Evolutionary conservation across 2,329 filamentous ascomycete species (phyloP).

Genomic region (Botrytis fragariae): DNA sequence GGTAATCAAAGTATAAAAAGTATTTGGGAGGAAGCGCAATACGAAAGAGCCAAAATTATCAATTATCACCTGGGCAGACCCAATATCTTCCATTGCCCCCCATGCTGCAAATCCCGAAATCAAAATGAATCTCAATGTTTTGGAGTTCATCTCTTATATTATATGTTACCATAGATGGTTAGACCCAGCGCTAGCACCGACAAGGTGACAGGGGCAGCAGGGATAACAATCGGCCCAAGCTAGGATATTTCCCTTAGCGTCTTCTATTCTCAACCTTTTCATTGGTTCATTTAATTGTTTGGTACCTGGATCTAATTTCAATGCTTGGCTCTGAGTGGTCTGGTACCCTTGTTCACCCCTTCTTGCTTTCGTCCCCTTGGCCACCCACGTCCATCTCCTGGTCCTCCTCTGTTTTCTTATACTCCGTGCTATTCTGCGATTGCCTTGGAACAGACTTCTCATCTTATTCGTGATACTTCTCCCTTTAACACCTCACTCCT

Average conservation of each 20-base stretch:
- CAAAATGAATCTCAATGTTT: slow-evolving; percentile 11
- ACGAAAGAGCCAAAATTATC: too few species aligned
- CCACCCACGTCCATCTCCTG: slow-evolving; percentile 4
- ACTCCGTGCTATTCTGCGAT: not conserved
- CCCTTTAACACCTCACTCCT: not conserved
- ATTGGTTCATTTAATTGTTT: not conserved
- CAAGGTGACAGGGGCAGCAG: not conserved
- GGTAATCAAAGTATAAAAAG: not conserved
- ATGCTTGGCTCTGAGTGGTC: not conserved
- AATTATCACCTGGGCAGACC: not conserved
- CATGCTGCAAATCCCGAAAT: not conserved
- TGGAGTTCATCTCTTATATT: not conserved
- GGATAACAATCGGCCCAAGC: accelerated
- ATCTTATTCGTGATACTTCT: slow-evolving; percentile 18
- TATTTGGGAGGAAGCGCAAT: not conserved
- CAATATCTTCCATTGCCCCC: not conserved
- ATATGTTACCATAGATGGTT: not conserved
- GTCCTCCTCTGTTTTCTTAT: not conserved
- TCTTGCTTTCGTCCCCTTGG: slow-evolving; percentile 3
- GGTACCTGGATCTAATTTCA: slow-evolving; percentile 10
- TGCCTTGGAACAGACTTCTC: not conserved
- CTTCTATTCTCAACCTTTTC: accelerated
- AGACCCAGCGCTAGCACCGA: not conserved
- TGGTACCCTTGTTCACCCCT: slow-evolving; percentile 3
- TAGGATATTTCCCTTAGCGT: not conserved